phyloP scores from a whole-genome alignment of 2,329 filamentous ascomycete species.

The Scytalidium sp. region DNA sequence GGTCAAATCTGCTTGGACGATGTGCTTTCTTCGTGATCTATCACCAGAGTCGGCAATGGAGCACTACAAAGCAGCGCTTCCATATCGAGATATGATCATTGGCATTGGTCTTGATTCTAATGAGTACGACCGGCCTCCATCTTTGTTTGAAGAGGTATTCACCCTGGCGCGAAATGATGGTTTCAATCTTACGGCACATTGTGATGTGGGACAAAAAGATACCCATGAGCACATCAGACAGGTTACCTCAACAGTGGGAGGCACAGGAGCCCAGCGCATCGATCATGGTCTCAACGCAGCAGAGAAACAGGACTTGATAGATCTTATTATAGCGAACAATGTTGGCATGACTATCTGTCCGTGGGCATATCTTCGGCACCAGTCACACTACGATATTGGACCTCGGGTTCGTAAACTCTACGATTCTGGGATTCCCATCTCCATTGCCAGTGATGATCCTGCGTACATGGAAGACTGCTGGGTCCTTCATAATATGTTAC shows the following conservation, averaged over 20 bases:
- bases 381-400: conserved; percentile 35
- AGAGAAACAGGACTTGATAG: conserved; percentile 52
- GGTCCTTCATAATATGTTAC: conserved; percentile 37
- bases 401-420: conserved; percentile 35
- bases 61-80: conserved; percentile 37
- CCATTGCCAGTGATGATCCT: conserved; percentile 40
- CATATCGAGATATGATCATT: conserved; percentile 29
- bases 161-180: conserved; percentile 46
- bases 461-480: conserved; percentile 45
- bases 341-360: conserved; percentile 71
- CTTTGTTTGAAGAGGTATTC: conserved; percentile 60
- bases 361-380: conserved; percentile 60
- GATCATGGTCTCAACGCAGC: conserved; percentile 66
- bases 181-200: conserved; percentile 64
- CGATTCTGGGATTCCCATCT: conserved; percentile 36
- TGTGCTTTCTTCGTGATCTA: conserved; percentile 69
- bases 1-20: conserved; percentile 54
- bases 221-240: conserved; percentile 59
- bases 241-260: conserved; percentile 49
- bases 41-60: conserved; percentile 52
- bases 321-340: conserved; percentile 29
- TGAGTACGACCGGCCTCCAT: conserved; percentile 50
- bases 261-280: conserved; percentile 60
- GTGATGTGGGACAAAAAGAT: conserved; percentile 63
- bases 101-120: conserved; percentile 66